Base-by-base conservation (phyloP, 2,329 filamentous ascomycete species). In the Fusarium sp. region DNA sequence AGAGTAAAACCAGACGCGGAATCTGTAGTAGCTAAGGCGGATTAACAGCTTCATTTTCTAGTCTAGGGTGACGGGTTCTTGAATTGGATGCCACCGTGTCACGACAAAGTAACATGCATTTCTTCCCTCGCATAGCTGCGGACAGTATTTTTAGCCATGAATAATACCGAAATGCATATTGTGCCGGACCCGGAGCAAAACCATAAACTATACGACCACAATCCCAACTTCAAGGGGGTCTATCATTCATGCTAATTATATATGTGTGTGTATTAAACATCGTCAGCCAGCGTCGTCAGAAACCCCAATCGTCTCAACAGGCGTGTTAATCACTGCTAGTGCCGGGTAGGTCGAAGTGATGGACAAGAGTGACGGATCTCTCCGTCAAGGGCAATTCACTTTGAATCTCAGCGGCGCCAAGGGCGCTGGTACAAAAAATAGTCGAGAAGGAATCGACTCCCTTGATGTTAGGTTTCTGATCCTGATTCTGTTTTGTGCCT, bases 31-130 rank as follows among this genome's bases (percentile, higher is more conserved):
- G 23, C 23, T 23, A 23, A 23, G 23, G 6, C 23, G 23, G 23
- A 60, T 50, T 50, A 30, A 49, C 51, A 58, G 42, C 55, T 47
- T 70, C 57, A 45, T 56, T 49, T 42, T 67, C 38, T 55, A 56
- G 44, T 50, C 31, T 41, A 47, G 53, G 20, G 57, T 53, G 45
- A 65, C 45, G 41, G 47, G 59, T 67, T 49, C 30, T 60, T 42
- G 68, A 65, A 72, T 72, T 72, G 70, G 65, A 57, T 68, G 65
- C 67, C 60, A 65, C 56, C 49, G 49, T 42, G 9, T 61, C 40
- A 50, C 46, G 36, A 46, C 45, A 64, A 23, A 52, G 46, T 52
- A 69, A n/a, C 34, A 33, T 42, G 58, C 61, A 65, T 60, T 45
- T 30, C 23, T 53, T 58, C n/a, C 37, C 41, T 23, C 36, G 18